phyloP scores from a whole-genome alignment of 192 early-diverging fungal species.

The Coemansia sp. region DNA sequence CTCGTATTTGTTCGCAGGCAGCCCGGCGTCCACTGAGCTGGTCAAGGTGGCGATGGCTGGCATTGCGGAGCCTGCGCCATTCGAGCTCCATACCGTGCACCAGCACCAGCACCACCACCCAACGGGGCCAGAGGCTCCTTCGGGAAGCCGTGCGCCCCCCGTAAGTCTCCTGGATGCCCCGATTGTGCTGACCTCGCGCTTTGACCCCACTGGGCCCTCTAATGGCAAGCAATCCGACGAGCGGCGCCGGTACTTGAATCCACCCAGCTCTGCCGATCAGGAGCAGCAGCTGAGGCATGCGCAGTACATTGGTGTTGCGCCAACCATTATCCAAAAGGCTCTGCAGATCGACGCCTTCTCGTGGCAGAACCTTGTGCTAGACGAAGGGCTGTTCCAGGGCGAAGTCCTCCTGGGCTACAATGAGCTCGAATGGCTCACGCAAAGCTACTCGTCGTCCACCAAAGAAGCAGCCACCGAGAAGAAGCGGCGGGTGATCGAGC shows the following conservation, averaged over 20 bases:
- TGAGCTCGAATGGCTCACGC: conserved; percentile 51
- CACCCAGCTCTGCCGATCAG: background rate
- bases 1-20: conserved; percentile 46
- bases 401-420: conserved; percentile 51
- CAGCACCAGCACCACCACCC: background rate
- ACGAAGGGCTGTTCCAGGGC: conserved; percentile 49
- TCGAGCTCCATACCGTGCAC: conserved; percentile 28
- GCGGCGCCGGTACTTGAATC: too few relatives aligned
- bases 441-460: conserved; percentile 32
- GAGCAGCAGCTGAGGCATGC: background rate
- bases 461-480: background rate
- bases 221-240: background rate
- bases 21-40: conserved; percentile 26
- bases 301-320: conserved; percentile 9
- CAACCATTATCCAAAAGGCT: conserved; percentile 42
- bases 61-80: conserved; percentile 39
- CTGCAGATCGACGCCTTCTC: conserved; percentile 51
- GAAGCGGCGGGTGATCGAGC: conserved; percentile 30
- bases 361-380: conserved; percentile 41
- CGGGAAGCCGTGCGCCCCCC: background rate
- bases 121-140: background rate
- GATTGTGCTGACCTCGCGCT: conserved; percentile 36
- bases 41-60: conserved; percentile 48
- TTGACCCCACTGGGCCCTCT: background rate
- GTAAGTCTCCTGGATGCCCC: conserved; percentile 47